Conservation (phyloP, 2,329 filamentous ascomycete genomes). For the Ceratocystis papillata region DNA sequence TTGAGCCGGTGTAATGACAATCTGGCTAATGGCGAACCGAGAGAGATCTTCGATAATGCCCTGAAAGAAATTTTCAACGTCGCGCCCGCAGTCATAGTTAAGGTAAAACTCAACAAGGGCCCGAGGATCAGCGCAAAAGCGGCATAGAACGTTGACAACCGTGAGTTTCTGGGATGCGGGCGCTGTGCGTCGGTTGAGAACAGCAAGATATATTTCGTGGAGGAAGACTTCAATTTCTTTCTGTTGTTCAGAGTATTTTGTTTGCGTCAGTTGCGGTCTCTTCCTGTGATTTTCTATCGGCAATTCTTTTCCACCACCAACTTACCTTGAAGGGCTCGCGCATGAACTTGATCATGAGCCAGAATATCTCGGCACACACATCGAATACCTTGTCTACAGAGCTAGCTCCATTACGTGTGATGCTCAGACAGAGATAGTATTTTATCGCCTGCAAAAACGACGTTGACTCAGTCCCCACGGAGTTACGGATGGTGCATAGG, state of each 20-base stretch:
- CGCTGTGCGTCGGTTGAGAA: slow-evolving; percentile 76
- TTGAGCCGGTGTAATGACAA: slow-evolving; percentile 62
- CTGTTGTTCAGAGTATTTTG: slow-evolving; percentile 33
- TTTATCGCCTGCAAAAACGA: slow-evolving; percentile 91
- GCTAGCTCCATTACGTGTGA: slow-evolving; percentile 90
- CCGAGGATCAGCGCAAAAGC: slow-evolving; percentile 73
- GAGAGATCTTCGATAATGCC: slow-evolving; percentile 88
- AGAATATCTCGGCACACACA: slow-evolving; percentile 94
- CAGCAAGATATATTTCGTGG: slow-evolving; percentile 91
- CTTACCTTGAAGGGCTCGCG: slow-evolving; percentile 80
- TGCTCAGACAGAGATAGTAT: slow-evolving; percentile 88
- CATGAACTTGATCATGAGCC: slow-evolving; percentile 91
- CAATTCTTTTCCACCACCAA: not conserved
- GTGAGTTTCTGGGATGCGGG: slow-evolving; percentile 86
- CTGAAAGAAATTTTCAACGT: slow-evolving; percentile 95
- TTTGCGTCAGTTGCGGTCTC: too few species aligned
- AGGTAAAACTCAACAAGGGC: slow-evolving; percentile 91
- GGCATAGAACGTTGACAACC: slow-evolving; percentile 74
- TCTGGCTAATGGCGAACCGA: slow-evolving; percentile 68
- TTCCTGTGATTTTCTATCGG: not conserved
- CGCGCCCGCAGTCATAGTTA: slow-evolving; percentile 95
- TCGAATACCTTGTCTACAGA: slow-evolving; percentile 88
- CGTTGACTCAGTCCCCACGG: slow-evolving; percentile 76
- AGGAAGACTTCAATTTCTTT: slow-evolving; percentile 97
- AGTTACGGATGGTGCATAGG: slow-evolving; percentile 82